Base-by-base conservation (phyloP, 768 basidiomycete genomes). In the Podaxis sp. region DNA sequence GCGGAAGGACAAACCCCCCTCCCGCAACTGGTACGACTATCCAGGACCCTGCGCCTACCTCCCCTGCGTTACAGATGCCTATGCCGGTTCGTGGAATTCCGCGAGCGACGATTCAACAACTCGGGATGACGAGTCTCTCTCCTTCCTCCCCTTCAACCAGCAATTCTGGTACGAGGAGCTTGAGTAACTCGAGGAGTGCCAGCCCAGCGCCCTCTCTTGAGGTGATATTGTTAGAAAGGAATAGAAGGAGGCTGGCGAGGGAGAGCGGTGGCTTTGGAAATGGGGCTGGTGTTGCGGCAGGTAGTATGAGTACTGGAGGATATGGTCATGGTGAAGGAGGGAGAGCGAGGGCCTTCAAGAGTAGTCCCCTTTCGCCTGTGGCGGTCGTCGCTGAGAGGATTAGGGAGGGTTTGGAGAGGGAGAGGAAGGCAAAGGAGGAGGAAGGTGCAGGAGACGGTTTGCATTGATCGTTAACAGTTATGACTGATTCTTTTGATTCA, bases 281-380 rank as follows among this genome's bases (percentile, higher is more conserved):
- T 53, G 65, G 46, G 4, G 59, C 53, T 33, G 65, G 55, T 38
- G 49, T 36, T 56, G 26, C 36, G 13, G 38, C 13, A 53, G 54
- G 37, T 24, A 26, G 37, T 50, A 48, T 48, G 44, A 22, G 33
- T 24, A 33, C 41, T 54, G 63, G 15, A 54, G 59, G 40, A 10
- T 28, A 67, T 66, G 65, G 53, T 65, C 37, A 60, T 64, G 20
- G 61, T 62, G 17, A 57, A 56, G 33, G 22, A 68, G 40, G 58
- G 56, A 88, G 86, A 68, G 86, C 85, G 24, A 76, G 79, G 22
- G 79, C 83, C 64, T 92, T 90, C 75, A 91, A 91, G 84, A 91
- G 89, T 69, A 90, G 84, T 69, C 89, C 88, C 36, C 74, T 30
- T 75, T 73, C 26, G 81, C 80, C 56, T 51, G 49, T 54, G 36